phyloP scores from a whole-genome alignment of 768 basidiomycete species.

The Coprinellus micaceus region DNA sequence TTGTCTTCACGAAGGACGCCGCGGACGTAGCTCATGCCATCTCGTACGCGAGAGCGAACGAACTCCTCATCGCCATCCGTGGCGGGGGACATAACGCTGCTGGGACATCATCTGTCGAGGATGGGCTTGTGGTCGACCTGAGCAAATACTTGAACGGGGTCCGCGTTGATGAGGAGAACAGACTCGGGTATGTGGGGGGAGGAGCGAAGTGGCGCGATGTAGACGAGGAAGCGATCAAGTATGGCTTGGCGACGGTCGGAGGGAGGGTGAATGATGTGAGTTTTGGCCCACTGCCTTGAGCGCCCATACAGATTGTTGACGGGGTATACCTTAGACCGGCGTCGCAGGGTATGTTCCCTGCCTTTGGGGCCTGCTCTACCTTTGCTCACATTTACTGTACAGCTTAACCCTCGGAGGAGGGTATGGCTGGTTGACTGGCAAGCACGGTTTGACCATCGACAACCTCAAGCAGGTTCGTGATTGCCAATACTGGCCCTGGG shows the following conservation, averaged over 20 bases:
- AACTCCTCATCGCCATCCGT: constrained; percentile 36
- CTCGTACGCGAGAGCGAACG: constrained; percentile 29
- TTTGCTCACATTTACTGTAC: background rate
- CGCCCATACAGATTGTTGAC: constrained; percentile 6
- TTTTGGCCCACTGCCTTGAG: background rate
- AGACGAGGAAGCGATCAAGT: constrained; percentile 36
- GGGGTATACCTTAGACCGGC: constrained; percentile 35
- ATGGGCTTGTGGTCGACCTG: constrained; percentile 47
- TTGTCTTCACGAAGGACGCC: constrained; percentile 39
- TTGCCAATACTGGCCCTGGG: too few relatives aligned
- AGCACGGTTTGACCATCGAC: constrained; percentile 45
- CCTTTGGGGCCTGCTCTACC: background rate
- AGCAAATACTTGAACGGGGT: constrained; percentile 36
- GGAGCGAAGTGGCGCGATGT: constrained; percentile 44
- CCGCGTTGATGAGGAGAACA: constrained; percentile 32
- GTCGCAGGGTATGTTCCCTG: constrained; percentile 40
- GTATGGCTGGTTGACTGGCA: constrained; percentile 46
- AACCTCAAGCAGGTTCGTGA: constrained; percentile 36
- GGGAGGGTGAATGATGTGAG: constrained; percentile 47
- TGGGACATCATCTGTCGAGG: constrained; percentile 40
- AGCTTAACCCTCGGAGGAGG: constrained; percentile 54
- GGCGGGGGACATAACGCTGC: constrained; percentile 45
- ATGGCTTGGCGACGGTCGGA: constrained; percentile 45
- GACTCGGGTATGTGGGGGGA: constrained; percentile 39
- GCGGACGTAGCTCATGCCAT: constrained; percentile 36